phyloP scores from a whole-genome alignment of 345 rosid species.

The Eucalyptus pumila region DNA sequence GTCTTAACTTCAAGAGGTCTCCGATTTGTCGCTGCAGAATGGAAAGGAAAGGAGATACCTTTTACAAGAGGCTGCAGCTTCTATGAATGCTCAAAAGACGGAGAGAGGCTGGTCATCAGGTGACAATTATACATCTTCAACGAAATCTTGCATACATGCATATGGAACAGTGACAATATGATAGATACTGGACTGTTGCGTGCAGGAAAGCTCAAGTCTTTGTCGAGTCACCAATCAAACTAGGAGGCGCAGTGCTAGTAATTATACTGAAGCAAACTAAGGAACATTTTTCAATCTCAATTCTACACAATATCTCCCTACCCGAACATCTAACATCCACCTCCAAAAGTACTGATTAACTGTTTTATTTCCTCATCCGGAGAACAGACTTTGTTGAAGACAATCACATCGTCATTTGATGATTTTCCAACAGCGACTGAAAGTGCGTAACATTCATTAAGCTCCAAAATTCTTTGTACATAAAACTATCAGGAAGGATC shows the following conservation, averaged over 20 bases:
- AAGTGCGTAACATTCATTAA: conserved; percentile 16
- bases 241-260: conserved; percentile 67
- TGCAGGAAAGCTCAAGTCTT: conserved; percentile 57
- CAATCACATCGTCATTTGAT: conserved; percentile 35
- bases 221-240: conserved; percentile 73
- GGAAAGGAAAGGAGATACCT: conserved; percentile 52
- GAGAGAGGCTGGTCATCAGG: conserved; percentile 31
- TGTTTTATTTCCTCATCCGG: background rate
- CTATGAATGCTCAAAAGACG: conserved; percentile 39
- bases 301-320: background rate
- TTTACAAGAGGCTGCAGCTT: conserved; percentile 82
- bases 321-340: background rate
- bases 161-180: background rate
- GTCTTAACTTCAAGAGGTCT: background rate
- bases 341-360: background rate
- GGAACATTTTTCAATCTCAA: background rate
- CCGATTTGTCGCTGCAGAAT: conserved; percentile 22
- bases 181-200: background rate
- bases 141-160: background rate
- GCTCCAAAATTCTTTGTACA: background rate
- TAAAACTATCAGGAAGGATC: background rate
- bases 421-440: conserved; percentile 54
- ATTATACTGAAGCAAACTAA: background rate
- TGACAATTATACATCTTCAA: background rate
- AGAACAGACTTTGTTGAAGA: conserved; percentile 37